Evolutionary conservation across 2,329 filamentous ascomycete species (phyloP), one percentile per base, ranked within the genome.

Genomic region (Tolypocladium ovalisporum): DNA sequence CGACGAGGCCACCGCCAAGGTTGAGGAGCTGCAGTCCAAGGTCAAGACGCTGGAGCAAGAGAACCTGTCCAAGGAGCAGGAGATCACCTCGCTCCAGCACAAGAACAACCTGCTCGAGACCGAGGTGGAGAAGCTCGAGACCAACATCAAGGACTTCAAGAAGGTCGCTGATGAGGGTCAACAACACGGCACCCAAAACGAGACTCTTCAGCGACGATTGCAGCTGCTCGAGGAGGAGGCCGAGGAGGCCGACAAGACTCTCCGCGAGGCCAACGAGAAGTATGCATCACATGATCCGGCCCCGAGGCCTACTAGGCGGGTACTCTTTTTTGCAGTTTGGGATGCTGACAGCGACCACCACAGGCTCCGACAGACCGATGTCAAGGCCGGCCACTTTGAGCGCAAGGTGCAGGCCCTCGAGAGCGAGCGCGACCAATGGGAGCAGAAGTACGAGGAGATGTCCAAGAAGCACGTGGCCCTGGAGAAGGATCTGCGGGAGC

Each of bases 371-470:
- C 92, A 96, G 80, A 97, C 94, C 78, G 94, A 99, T 74, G 91
- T 97, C 79, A 97, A 97, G 83, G 92, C 93, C 70, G 94, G 93
- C 69, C 93, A 99, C 81, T 97, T 93, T 77, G 94, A 99, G 81
- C 94, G 94, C 78, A 97, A 97, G 83, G 94, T 97, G 67, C 90
- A 97, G 77, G 93, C 94, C 68, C 86, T 97, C 70, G 94, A 99
- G 79, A 81, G 84, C 70, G 85, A 92, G 73, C 88, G 90, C 69
- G 91, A 97, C 76, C 85, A 92, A 76, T 97, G 92, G 92, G 94
- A 97, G 81, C 73, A 82, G 76, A 97, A 99, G 82, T 97, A 95
- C 79, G 94, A 97, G 79, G 93, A 97, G 75, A 95, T 96, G 88
- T 76, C 87, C 67, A 88, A 92, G 85, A 96, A 97, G 79, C 88